phyloP scores from a whole-genome alignment of 2,329 filamentous ascomycete species.

The Colletotrichum graminicola region DNA sequence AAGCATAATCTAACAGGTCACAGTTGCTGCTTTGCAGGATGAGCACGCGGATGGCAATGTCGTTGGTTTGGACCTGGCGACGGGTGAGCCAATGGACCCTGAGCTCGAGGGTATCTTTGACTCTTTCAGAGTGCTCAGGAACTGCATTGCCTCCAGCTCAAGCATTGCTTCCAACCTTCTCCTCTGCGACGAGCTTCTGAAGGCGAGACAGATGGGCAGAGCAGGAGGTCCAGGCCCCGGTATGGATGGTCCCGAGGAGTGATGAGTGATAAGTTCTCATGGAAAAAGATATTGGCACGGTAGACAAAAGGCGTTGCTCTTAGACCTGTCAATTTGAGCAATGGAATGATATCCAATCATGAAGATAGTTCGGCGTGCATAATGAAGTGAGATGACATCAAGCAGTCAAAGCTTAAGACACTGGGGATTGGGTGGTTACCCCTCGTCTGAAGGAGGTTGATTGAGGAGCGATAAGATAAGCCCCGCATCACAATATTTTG shows the following conservation, averaged over 20 bases:
- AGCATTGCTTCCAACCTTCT: conserved; percentile 96
- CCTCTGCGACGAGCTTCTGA: conserved; percentile 96
- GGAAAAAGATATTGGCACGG: conserved; percentile 56
- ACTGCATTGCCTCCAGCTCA: conserved; percentile 92
- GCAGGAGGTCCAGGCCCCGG: conserved; percentile 72
- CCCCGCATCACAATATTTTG: conserved; percentile 48
- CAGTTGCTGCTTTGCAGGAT: conserved; percentile 88
- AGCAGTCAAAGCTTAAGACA: background rate
- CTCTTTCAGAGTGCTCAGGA: conserved; percentile 93
- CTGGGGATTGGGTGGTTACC: background rate
- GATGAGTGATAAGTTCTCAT: conserved; percentile 50
- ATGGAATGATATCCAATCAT: conserved; percentile 42
- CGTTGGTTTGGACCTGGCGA: conserved; percentile 87
- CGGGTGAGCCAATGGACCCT: conserved; percentile 95
- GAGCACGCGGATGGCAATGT: conserved; percentile 86
- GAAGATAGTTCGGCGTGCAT: conserved; percentile 2
- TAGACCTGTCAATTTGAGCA: conserved; percentile 41
- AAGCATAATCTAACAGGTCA: background rate
- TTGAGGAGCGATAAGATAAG: conserved; percentile 46
- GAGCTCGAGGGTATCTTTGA: conserved; percentile 93
- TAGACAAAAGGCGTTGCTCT: conserved; percentile 52
- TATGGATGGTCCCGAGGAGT: conserved; percentile 71
- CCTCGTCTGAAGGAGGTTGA: conserved; percentile 15
- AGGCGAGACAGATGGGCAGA: conserved; percentile 94
- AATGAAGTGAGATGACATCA: background rate